Evolutionary conservation across 805 yeast genomes (phyloP), one percentile per base, ranked within the genome.

Genomic region (Zygosaccharomyces gambellarensis): DNA sequence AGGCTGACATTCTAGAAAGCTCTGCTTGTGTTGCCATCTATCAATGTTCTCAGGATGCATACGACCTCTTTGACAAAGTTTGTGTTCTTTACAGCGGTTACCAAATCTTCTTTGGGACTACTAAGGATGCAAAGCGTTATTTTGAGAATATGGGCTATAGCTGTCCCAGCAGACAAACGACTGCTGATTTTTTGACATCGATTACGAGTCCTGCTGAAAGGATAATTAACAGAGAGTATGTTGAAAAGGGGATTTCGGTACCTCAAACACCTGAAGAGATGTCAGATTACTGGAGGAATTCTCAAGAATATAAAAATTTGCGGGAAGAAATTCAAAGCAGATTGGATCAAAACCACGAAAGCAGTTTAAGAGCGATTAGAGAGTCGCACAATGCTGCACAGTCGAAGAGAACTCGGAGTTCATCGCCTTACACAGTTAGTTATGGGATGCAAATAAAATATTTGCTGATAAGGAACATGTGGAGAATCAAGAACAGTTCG

Each of bases 101-200:
- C 44, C 87, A 84, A 66, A 73, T 85, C 44, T 85, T 70, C 61
- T 85, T 73, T 60, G 92, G 92, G 14, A 77, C 81, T 9, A 71
- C 75, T 4, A 62, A 60, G 2, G 66, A 71, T 34, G 88, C 86
- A 5, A 78, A 77, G 55, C 65, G 68, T 27, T 85, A 77, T 62
- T 85, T 85, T 60, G 75, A 74, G 53, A 71, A 72, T 14, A 79
- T 85, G 85, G 90, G 90, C 14, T 85, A 72, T 58, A 64, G 69
- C 34, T 80, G 83, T 54, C 86, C 85, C 21, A 71, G 77, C 8
- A 74, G 89, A 59, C 87, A 82, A 69, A 76, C 85, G 3, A 80
- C 87, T 11, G 85, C 88, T 11, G 89, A 84, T 60, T 84, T 82
- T 61, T 68, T 83, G 58, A 83, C 89, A 1, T 79, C 87, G 1